Conservation (phyloP, 139 green algal species). For the Coccomyxa sp. region DNA sequence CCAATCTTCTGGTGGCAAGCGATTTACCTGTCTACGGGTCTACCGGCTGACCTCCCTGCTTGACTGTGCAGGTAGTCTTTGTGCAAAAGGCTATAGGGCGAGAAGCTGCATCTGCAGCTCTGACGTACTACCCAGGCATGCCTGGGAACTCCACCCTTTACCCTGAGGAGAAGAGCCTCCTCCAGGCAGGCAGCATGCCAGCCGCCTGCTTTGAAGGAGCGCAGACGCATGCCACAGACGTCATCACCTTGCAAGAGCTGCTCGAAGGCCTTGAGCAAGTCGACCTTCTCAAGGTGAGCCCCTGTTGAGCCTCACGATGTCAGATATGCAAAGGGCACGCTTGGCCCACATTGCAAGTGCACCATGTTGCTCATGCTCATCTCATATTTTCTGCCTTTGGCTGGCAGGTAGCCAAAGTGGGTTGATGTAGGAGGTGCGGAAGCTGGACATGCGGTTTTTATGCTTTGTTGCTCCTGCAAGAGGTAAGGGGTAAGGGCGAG, state of each 20-base stretch:
- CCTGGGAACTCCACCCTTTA: constrained; percentile 17
- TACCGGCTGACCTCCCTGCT: background rate
- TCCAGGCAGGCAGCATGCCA: constrained; percentile 15
- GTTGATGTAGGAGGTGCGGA: background rate
- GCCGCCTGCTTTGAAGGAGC: background rate
- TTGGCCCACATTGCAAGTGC: background rate
- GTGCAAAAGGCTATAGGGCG: background rate
- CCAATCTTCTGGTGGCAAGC: background rate
- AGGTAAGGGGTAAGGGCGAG: background rate
- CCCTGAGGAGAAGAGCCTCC: constrained; percentile 19
- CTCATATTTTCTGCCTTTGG: background rate
- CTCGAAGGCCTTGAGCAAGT: constrained; percentile 1
- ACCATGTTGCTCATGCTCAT: background rate
- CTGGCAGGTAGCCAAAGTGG: background rate
- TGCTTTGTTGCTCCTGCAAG: background rate
- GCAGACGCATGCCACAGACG: background rate
- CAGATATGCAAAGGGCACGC: background rate
- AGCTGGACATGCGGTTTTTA: background rate
- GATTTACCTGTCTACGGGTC: background rate
- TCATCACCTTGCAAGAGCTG: background rate
- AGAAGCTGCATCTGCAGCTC: background rate
- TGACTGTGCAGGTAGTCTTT: background rate
- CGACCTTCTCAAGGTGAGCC: constrained; percentile 30
- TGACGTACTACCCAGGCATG: background rate
- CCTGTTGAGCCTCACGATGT: constrained; percentile 20